These are phyloP conservation scores for Plasmodium coatneyi DNA, from an alignment of 169 alveolate genomes.

Conservation along the genomic window DNA sequence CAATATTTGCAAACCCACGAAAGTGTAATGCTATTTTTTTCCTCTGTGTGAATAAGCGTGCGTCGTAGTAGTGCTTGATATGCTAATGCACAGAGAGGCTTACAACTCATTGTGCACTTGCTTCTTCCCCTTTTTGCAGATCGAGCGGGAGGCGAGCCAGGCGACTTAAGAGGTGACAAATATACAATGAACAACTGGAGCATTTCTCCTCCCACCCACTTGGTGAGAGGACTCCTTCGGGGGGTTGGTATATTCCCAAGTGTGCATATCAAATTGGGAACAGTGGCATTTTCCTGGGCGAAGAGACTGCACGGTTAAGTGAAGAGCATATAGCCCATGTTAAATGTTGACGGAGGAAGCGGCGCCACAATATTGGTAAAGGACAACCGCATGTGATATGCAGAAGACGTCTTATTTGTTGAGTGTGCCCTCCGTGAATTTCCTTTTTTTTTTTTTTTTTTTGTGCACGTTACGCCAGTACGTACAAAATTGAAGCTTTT, in stretches of 20 bases:
- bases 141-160: constrained; percentile 11
- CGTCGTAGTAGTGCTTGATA: neutral
- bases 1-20: constrained; percentile 25
- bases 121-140: constrained; percentile 9
- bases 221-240: neutral
- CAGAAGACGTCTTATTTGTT: neutral
- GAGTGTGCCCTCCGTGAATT: neutral
- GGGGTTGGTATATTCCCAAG: neutral
- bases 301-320: neutral
- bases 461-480: neutral
- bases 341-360: neutral
- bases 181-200: neutral
- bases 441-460: neutral
- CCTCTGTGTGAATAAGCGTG: neutral
- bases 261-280: neutral
- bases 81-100: neutral
- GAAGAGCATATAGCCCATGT: neutral
- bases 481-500: neutral
- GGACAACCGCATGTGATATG: neutral
- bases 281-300: neutral
- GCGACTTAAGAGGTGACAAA: neutral
- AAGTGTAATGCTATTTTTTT: neutral
- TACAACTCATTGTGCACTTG: neutral
- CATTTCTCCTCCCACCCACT: neutral
- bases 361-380: neutral